Conservation (phyloP, 2,329 filamentous ascomycete genomes). For the Fusarium nodosum region DNA sequence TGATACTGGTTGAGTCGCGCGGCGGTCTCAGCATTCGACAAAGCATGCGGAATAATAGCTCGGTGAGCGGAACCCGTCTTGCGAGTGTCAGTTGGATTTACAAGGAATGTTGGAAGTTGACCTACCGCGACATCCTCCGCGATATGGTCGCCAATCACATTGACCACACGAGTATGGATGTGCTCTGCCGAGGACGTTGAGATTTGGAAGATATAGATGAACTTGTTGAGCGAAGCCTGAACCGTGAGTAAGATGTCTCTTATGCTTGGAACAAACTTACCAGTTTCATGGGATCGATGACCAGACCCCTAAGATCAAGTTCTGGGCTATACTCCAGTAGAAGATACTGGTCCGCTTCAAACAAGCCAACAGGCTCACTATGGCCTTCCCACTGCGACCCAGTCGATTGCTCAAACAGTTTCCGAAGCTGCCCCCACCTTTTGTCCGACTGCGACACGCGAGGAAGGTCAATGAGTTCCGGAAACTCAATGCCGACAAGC, state of each 20-base stretch:
- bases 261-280: accelerated
- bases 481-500: constrained; percentile 21
- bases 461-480: neutral
- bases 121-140: constrained; percentile 11
- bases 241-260: accelerated
- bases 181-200: neutral
- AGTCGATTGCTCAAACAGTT: neutral
- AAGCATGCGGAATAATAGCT: constrained; percentile 8
- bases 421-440: constrained; percentile 6
- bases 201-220: constrained; percentile 18
- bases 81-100: neutral
- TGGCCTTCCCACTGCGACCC: neutral
- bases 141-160: neutral
- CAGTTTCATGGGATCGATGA: neutral
- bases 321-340: constrained; percentile 14
- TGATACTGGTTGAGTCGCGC: neutral
- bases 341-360: constrained; percentile 22
- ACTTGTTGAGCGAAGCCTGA: neutral
- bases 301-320: constrained; percentile 8
- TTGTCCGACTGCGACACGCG: accelerated
- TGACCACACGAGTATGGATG: constrained; percentile 10
- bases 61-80: constrained; percentile 25
- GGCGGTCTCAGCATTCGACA: neutral
- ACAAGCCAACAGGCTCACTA: neutral
- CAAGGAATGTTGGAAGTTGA: accelerated